Conservation (phyloP, 768 basidiomycete species). For the Boletus barrowsii region DNA sequence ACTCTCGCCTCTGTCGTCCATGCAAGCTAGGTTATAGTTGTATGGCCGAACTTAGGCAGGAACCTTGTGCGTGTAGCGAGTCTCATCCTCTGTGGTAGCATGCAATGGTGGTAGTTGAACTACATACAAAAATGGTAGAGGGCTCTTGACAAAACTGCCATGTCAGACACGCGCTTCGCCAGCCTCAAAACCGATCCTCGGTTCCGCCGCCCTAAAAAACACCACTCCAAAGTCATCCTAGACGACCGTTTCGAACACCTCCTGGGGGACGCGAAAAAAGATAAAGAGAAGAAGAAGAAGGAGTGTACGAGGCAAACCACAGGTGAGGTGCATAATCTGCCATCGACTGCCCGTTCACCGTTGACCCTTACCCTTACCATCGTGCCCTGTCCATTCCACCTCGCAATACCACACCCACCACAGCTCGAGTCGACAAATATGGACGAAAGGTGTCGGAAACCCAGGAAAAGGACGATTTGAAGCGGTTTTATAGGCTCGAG, state of each 20-base stretch:
- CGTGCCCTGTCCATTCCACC: too few species aligned
- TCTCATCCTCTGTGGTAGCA: too few species aligned
- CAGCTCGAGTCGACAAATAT: constrained; percentile 84
- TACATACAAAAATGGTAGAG: too few species aligned
- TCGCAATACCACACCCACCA: background rate
- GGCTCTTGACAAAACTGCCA: background rate
- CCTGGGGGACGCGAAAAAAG: constrained; percentile 49
- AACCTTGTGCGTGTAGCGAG: too few species aligned
- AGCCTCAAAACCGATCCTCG: constrained; percentile 88
- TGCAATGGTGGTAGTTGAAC: too few species aligned
- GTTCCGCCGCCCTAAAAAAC: constrained; percentile 82
- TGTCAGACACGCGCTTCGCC: constrained; percentile 87
- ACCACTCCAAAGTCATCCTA: constrained; percentile 76
- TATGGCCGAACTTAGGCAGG: too few species aligned
- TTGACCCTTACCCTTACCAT: background rate
- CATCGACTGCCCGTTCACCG: background rate
- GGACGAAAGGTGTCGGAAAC: constrained; percentile 68
- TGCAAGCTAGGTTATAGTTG: too few species aligned
- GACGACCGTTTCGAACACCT: constrained; percentile 90
- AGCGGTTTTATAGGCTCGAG: constrained; percentile 77
- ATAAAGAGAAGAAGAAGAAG: constrained; percentile 36
- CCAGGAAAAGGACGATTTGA: constrained; percentile 72
- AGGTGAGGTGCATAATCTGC: constrained; percentile 6
- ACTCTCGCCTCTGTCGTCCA: too few species aligned
- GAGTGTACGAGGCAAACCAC: constrained; percentile 30